Percentiles rank a stretch among this genome's conserved stretches.
Conservation (phyloP, 495 filamentous ascomycete genomes). For the Podospora didyma region DNA sequence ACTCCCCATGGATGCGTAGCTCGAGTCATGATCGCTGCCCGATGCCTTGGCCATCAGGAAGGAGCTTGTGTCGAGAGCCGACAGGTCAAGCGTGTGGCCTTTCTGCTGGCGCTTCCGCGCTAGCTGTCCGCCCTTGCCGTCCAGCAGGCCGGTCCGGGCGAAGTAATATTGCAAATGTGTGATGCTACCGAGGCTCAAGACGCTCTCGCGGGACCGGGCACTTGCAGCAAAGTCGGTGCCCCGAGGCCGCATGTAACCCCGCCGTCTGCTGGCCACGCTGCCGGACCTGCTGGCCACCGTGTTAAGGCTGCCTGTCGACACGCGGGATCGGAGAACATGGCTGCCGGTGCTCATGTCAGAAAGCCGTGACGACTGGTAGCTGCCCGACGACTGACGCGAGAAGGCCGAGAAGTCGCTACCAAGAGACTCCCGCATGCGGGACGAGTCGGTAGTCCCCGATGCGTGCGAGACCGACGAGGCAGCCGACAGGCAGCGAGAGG, state of each 20-base stretch:
- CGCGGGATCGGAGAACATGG: slow-evolving; percentile 45
- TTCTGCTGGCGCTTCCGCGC: slow-evolving; percentile 64
- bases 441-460: slow-evolving; percentile 54
- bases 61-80: slow-evolving; percentile 34
- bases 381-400: slow-evolving; percentile 49
- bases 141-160: slow-evolving; percentile 85
- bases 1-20: slow-evolving; percentile 53
- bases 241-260: slow-evolving; percentile 88
- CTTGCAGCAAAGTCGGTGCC: slow-evolving; percentile 88
- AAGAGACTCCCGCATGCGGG: slow-evolving; percentile 48
- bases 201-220: slow-evolving; percentile 82
- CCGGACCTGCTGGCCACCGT: slow-evolving; percentile 14
- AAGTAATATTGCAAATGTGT: slow-evolving; percentile 98
- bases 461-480: slow-evolving; percentile 61
- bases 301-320: slow-evolving; percentile 40
- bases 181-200: slow-evolving; percentile 93
- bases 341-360: slow-evolving; percentile 33
- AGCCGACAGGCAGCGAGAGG: slow-evolving; percentile 72
- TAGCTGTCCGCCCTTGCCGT: slow-evolving; percentile 86
- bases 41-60: slow-evolving; percentile 35
- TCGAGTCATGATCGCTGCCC: slow-evolving; percentile 47
- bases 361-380: slow-evolving; percentile 32
- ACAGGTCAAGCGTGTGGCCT: slow-evolving; percentile 44
- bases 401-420: slow-evolving; percentile 46
- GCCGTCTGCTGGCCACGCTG: slow-evolving; percentile 51